Percentiles rank a stretch among this genome's conserved stretches.
Conservation (phyloP, 73 alveolate species). For the Uronychia setigera region DNA sequence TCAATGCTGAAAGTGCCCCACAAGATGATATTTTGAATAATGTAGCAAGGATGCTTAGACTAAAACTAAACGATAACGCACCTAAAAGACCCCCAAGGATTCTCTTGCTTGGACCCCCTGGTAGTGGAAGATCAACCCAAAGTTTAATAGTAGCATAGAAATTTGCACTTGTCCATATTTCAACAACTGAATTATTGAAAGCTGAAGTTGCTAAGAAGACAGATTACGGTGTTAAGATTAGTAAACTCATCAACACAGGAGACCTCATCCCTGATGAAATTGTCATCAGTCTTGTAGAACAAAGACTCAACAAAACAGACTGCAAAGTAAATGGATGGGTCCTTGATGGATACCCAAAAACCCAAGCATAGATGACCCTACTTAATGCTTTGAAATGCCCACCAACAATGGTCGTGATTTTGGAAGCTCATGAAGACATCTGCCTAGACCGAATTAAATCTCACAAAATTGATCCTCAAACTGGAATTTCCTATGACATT, state of each 20-base stretch:
- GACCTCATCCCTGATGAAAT: slow-evolving; percentile 87
- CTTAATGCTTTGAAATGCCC: slow-evolving; percentile 72
- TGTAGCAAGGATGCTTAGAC: slow-evolving; percentile 51
- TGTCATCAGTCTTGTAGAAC: slow-evolving; percentile 75
- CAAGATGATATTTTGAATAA: slow-evolving; percentile 67
- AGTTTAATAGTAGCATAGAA: slow-evolving; percentile 75
- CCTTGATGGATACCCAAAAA: slow-evolving; percentile 92
- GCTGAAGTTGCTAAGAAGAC: slow-evolving; percentile 80
- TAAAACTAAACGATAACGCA: slow-evolving; percentile 61
- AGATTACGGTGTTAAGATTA: slow-evolving; percentile 71
- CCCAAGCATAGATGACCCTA: slow-evolving; percentile 78
- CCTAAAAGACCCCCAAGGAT: slow-evolving; percentile 96
- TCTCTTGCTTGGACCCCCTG: slow-evolving; percentile 96
- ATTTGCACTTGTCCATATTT: slow-evolving; percentile 85
- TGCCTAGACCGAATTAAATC: slow-evolving; percentile 58
- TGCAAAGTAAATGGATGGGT: slow-evolving; percentile 94
- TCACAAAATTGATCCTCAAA: slow-evolving; percentile 80
- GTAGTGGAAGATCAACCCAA: slow-evolving; percentile 89
- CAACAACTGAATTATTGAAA: slow-evolving; percentile 76
- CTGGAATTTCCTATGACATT: slow-evolving; percentile 61
- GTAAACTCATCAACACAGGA: slow-evolving; percentile 71
- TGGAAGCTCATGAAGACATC: slow-evolving; percentile 63
- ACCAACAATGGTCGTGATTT: slow-evolving; percentile 79
- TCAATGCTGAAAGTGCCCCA: slow-evolving; percentile 74
- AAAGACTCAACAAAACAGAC: slow-evolving; percentile 82